Base-by-base conservation (phyloP, 83 land plant genomes). In the Thuja plicata region DNA sequence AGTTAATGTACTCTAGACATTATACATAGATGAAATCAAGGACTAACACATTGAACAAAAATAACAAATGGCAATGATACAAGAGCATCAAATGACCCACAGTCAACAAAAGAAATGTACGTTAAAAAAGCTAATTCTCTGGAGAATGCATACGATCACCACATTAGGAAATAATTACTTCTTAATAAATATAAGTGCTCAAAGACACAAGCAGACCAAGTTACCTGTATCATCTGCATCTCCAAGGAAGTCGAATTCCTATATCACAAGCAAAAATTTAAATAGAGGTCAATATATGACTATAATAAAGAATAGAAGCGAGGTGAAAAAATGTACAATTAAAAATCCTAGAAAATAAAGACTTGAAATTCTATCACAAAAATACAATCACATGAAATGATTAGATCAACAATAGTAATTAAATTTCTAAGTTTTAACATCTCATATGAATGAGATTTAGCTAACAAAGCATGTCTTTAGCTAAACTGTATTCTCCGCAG, bases 201-300 rank as follows among this genome's bases (percentile, higher is more conserved):
- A 90, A 60, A 54, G 81, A 62, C 16, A 37, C 37, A 32, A 76
- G 77, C 60, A 60, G 30, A 41, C 27, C 7, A 35, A 86, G 13
- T 41, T 80, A 92, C 95, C 95, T 90, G 93, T 94, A n/a, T 91
- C 88, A 89, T 91, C 85, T 32, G 40, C 94, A 52, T 84, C 87
- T 40, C 87, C 77, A 7, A 54, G 52, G 40, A 86, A 60, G 54
- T 80, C 86, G 46, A 92, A 79, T 24, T 88, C 92, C 95, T 94
- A 92, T 90, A 92, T 17, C 57, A 84, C 35, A 70, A 76, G 43
- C 35, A 85, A 86, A 86, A 3, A 88, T 21, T 82, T 52, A 82
- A 46, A n/a, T 27, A 60, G 34, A 86, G 55, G 43, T 91, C 91
- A 27, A 80, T 17, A 78, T 78, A 85, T 84, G 89, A 70, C 86